Evolutionary conservation across 2,329 filamentous ascomycete genomes (phyloP).

Genomic region (Colletotrichum costaricense): DNA sequence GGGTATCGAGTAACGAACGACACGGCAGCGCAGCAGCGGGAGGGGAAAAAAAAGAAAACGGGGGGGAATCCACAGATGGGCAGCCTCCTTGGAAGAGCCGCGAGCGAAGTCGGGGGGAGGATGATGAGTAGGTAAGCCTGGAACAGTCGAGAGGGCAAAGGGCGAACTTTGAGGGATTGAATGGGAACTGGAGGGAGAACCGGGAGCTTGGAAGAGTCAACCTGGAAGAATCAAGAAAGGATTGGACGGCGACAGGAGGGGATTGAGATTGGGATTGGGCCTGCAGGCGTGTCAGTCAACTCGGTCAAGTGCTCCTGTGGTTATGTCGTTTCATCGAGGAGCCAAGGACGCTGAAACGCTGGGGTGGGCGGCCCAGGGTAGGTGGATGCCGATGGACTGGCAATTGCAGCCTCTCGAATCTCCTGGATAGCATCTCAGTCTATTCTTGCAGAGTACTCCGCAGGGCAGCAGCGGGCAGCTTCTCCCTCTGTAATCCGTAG

Average conservation of each 20-base stretch:
- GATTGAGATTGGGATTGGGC: slow-evolving; percentile 19
- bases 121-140: neutral
- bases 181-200: slow-evolving; percentile 9
- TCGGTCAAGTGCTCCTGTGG: slow-evolving; percentile 22
- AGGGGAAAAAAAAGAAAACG: neutral
- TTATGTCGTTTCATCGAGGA: slow-evolving; percentile 35
- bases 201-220: no score
- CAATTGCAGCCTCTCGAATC: slow-evolving; percentile 1
- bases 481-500: neutral
- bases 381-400: slow-evolving; percentile 15
- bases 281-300: slow-evolving; percentile 21
- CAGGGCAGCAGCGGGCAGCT: neutral
- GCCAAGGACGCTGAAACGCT: slow-evolving; percentile 35
- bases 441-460: neutral
- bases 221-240: slow-evolving; percentile 16
- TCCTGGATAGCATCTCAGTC: neutral
- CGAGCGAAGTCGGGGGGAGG: neutral
- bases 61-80: neutral
- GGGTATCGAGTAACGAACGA: slow-evolving; percentile 4
- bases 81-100: neutral
- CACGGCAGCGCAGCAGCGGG: neutral
- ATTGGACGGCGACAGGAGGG: slow-evolving; percentile 24
- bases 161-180: neutral
- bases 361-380: slow-evolving; percentile 26
- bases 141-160: neutral